Evolutionary conservation across 768 basidiomycete genomes (phyloP), one percentile per base, ranked within the genome.

Genomic region (Thelephora aurantiotincta): DNA sequence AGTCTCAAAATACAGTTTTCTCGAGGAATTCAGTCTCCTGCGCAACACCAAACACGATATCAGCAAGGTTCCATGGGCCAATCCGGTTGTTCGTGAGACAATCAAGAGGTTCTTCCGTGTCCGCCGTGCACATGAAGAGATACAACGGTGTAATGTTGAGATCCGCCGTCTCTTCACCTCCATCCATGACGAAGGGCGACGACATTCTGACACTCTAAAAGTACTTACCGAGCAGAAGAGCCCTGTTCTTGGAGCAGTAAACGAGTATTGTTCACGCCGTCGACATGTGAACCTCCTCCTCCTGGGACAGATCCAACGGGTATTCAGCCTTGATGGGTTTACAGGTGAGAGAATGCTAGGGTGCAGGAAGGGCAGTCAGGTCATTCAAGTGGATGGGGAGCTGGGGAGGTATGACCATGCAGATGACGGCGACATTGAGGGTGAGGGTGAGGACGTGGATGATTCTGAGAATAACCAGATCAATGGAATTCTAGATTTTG

Each of bases 21-120:
- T 67, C 0, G 58, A 58, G 9, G 56, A 67, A 35, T 62, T 66
- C 44, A 44, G 52, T 14, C 52, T 67, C 9, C 57, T 66, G 2
- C 49, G 48, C 7, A 54, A 63, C 37, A 54, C 59, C 0, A 49
- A 54, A 3, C 26, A 53, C n/a, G 58, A 64, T 18, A 48, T 65
- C 16, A 48, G 26, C 4, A 33, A 55, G 2, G 55, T 54, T 44
- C 55, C 50, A 2, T 67, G 65, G 64, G 52, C 54, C 0, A 19
- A 54, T 2, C 58, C 57, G 0, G 45, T 45, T 5, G 46, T 53
- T 11, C 58, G 60, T 6, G 53, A 57, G 19, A 45, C 52, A 0
- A 58, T 60, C 44, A 58, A 55, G 19, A 37, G 54, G 26, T 47
- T 51, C 19, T 51, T 55, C 35, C 49, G 51, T 12, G 23, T 60